phyloP scores from a whole-genome alignment of 768 basidiomycete species.

The Rhodotorula graminis region DNA sequence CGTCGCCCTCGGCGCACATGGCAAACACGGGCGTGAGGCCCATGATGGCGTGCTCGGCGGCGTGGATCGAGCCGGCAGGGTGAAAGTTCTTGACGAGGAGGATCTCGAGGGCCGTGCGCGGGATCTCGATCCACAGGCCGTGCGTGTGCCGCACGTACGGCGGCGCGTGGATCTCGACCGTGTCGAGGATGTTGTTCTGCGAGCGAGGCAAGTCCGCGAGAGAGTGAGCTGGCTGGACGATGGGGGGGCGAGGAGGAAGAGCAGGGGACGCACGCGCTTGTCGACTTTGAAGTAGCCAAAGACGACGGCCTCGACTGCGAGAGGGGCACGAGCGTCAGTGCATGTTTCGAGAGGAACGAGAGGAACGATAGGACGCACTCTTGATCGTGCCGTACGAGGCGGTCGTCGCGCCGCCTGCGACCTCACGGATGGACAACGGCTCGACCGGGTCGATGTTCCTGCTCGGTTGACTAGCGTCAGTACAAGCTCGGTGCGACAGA shows the following conservation, averaged over 20 bases:
- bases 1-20: constrained; percentile 56
- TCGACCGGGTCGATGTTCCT: constrained; percentile 74
- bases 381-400: constrained; percentile 63
- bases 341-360: neutral
- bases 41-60: constrained; percentile 76
- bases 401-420: constrained; percentile 56
- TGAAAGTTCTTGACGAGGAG: constrained; percentile 58
- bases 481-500: too few species aligned
- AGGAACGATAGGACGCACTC: neutral
- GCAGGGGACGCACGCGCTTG: constrained; percentile 49
- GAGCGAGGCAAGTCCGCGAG: too few species aligned
- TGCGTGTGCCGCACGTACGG: constrained; percentile 68
- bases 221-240: neutral
- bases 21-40: constrained; percentile 59
- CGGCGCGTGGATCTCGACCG: constrained; percentile 70
- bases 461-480: constrained; percentile 7
- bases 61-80: constrained; percentile 74
- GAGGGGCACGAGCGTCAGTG: neutral
- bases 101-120: constrained; percentile 54
- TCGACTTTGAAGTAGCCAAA: constrained; percentile 77
- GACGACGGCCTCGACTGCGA: constrained; percentile 61
- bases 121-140: constrained; percentile 76
- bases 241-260: neutral
- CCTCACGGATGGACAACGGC: constrained; percentile 66
- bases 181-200: constrained; percentile 59